Evolutionary conservation across 2,329 filamentous ascomycete genomes (phyloP).

Genomic region (Biscogniauxia mediterranea): DNA sequence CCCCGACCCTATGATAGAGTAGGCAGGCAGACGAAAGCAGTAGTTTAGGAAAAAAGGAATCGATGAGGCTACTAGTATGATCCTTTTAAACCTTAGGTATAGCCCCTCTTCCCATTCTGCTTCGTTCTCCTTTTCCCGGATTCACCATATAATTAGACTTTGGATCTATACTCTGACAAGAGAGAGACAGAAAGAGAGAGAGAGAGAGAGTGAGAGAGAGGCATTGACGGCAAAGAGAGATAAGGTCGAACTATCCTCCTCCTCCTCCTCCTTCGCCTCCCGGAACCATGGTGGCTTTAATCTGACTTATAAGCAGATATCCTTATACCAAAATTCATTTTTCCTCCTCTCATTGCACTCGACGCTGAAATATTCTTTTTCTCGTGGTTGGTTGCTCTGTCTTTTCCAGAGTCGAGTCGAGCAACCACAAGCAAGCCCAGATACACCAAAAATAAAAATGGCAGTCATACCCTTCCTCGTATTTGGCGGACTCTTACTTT

Average conservation of each 20-base stretch:
- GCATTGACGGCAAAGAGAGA: background rate
- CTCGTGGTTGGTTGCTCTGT: background rate
- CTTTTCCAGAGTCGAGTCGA: background rate
- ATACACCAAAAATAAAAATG: slow-evolving; percentile 17
- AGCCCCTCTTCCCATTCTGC: background rate
- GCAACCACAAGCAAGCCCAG: background rate
- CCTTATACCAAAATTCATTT: background rate
- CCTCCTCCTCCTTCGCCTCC: background rate
- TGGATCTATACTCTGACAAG: background rate
- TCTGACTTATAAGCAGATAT: background rate
- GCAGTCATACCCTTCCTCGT: slow-evolving; percentile 19
- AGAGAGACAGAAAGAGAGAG: background rate
- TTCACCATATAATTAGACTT: background rate
- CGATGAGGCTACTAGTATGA: background rate
- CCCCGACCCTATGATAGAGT: background rate
- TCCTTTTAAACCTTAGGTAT: background rate
- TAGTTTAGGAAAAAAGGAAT: background rate
- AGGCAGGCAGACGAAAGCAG: background rate
- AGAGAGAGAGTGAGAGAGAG: too few relatives aligned
- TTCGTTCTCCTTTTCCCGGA: too few relatives aligned
- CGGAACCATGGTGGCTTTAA: background rate
- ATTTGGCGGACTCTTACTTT: slow-evolving; percentile 16
- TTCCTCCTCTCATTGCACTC: background rate
- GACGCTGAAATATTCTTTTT: background rate
- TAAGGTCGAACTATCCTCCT: background rate